Percentiles rank a stretch among this genome's conserved stretches.
Conservation (phyloP, 352 stramenopile species). For the Pythium sukuiense region DNA sequence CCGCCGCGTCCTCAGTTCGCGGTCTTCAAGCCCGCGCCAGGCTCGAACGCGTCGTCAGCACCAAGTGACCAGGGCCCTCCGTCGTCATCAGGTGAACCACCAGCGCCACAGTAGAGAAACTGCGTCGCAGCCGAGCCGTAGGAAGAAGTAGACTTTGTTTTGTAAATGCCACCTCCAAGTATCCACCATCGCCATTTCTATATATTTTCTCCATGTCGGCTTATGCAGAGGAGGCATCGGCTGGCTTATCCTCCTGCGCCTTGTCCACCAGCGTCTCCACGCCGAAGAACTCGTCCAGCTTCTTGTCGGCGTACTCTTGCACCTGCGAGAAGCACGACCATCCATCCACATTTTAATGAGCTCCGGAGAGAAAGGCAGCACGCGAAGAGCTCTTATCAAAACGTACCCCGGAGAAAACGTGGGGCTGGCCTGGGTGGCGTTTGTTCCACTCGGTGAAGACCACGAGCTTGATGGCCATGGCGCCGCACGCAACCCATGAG, state of each 20-base stretch:
- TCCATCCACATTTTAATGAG: background rate
- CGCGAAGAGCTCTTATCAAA: no score
- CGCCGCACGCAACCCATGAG: conserved; percentile 71
- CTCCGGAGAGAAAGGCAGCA: background rate
- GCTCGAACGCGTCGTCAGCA: conserved; percentile 25
- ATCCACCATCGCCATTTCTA: background rate
- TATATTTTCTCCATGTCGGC: background rate
- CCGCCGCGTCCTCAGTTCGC: conserved; percentile 81
- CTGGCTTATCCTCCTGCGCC: conserved; percentile 4
- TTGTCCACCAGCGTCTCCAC: conserved; percentile 46
- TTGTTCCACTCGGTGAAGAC: conserved; percentile 83
- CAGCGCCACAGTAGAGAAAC: conserved; percentile 9
- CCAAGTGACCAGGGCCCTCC: conserved; percentile 13
- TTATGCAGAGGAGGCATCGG: background rate
- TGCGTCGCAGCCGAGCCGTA: background rate
- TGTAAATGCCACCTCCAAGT: conserved; percentile 1
- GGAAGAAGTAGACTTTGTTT: conserved; percentile 4
- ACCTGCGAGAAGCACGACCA: conserved; percentile 31
- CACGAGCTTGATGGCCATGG: conserved; percentile 83
- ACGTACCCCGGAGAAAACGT: conserved; percentile 78
- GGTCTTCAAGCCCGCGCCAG: conserved; percentile 78
- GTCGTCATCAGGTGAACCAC: conserved; percentile 21
- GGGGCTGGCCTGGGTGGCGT: conserved; percentile 54
- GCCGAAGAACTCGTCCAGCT: conserved; percentile 87
- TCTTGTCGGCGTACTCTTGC: conserved; percentile 77